Conservation (phyloP, 2,329 filamentous ascomycete genomes). For the Trichophyton simii region DNA sequence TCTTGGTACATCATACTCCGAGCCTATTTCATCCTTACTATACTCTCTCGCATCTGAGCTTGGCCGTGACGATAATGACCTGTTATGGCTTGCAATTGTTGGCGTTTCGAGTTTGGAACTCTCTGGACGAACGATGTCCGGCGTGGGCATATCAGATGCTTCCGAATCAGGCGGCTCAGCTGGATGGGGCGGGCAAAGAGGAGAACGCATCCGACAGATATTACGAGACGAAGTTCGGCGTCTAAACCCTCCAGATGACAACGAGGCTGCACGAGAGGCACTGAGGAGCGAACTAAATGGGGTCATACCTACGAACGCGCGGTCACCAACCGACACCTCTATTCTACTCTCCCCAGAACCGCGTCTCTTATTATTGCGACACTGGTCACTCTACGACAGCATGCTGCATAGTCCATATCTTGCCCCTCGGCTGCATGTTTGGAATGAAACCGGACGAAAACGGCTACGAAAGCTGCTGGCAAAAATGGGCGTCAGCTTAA, state of each 20-base stretch:
- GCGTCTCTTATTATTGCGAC: slow-evolving; percentile 78
- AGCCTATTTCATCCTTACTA: slow-evolving; percentile 86
- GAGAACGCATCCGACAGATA: slow-evolving; percentile 71
- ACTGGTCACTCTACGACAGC: slow-evolving; percentile 96
- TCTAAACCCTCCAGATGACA: slow-evolving; percentile 64
- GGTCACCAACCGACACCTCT: slow-evolving; percentile 78
- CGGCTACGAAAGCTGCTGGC: slow-evolving; percentile 85
- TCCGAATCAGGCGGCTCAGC: slow-evolving; percentile 43
- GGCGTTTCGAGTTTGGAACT: slow-evolving; percentile 90
- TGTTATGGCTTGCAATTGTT: slow-evolving; percentile 89
- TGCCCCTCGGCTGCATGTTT: slow-evolving; percentile 81
- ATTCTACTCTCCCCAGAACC: slow-evolving; percentile 91
- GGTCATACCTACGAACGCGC: slow-evolving; percentile 78
- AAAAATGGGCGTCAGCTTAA: slow-evolving; percentile 93
- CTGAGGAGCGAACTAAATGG: slow-evolving; percentile 56
- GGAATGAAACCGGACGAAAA: slow-evolving; percentile 81
- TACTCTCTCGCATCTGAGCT: slow-evolving; percentile 92
- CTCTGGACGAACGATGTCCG: slow-evolving; percentile 73
- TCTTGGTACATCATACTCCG: slow-evolving; percentile 78
- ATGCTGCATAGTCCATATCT: slow-evolving; percentile 97
- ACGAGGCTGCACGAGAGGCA: slow-evolving; percentile 47
- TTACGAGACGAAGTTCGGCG: slow-evolving; percentile 87
- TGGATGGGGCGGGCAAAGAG: slow-evolving; percentile 71
- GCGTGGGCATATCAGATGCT: slow-evolving; percentile 52
- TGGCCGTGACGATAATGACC: slow-evolving; percentile 89